Base-by-base conservation (phyloP, 192 early-diverging fungal species). In the Lobosporangium transversale region DNA sequence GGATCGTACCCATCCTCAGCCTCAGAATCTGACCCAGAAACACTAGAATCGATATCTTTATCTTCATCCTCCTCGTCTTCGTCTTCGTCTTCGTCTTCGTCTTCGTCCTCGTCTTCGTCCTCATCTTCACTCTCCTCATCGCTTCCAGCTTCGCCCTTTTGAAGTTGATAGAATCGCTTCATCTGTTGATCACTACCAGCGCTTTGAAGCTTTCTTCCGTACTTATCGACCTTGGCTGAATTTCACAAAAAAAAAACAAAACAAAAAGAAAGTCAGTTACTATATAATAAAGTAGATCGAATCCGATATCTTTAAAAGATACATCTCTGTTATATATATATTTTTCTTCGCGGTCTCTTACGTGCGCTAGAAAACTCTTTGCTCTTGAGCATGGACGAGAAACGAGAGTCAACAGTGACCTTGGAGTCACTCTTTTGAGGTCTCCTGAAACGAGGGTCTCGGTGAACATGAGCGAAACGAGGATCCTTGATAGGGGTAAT, bases 361-460 rank as follows among this genome's bases (percentile, higher is more conserved):
- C 88, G 88, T 52, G 80, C 69, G 44, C 70, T 75, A 9, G 61
- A 80, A 62, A 88, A 88, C 26, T 86, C 82, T 23, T 91, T 87
- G 70, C 85, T 84, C 26, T 89, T 83, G 62, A 97, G 84, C 91
- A 98, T 94, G 21, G 84, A 78, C 11, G 85, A 66, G 78, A 98
- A 98, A 43, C 97, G 92, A 62, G 88, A 84, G 86, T 98, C 97
- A 30, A 98, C 87, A 14, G 86, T 87, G 53, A 98, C 87, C 74
- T 98, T 97, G 48, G 78, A 80, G 50, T 90, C 89, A 62, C 87
- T 89, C 81, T 94, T 94, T 58, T 89, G 90, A 24, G 95, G 87
- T 63, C 88, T 80, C 57, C 80, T 58, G 61, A 88, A 88, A 1
- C 95, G 89, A 51, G 95, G 94, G 78, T 98, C 96, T 14, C 84